Conservation (phyloP, 2,329 filamentous ascomycete species). For the Metarhizium anisopliae region DNA sequence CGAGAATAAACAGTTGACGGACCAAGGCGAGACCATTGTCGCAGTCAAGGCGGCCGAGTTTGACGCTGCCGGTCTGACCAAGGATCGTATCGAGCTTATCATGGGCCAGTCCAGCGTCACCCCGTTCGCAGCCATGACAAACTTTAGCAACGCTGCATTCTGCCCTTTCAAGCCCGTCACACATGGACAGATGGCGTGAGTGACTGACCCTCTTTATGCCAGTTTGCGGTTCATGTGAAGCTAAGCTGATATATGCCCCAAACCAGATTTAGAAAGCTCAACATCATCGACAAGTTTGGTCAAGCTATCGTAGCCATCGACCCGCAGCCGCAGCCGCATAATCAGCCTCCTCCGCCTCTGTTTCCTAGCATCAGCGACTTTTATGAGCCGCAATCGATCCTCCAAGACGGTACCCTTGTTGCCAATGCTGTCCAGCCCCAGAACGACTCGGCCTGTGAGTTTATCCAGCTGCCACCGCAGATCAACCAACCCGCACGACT, state of each 20-base stretch:
- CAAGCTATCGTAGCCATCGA: constrained; percentile 27
- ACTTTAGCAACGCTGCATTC: constrained; percentile 12
- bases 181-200: constrained; percentile 24
- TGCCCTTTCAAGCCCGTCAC: constrained; percentile 34
- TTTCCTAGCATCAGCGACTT: constrained; percentile 27
- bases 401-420: constrained; percentile 5
- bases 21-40: not conserved
- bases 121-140: constrained; percentile 23
- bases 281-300: constrained; percentile 41
- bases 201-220: not conserved
- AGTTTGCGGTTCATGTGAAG: not conserved
- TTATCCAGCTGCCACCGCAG: constrained; percentile 29
- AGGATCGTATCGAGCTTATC: constrained; percentile 14
- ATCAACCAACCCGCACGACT: constrained; percentile 30
- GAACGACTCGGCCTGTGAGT: constrained; percentile 18
- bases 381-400: constrained; percentile 18
- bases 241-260: not conserved
- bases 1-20: constrained; percentile 3
- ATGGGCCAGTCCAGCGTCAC: constrained; percentile 18
- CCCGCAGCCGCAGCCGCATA: constrained; percentile 5
- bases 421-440: constrained; percentile 16
- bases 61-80: constrained; percentile 13
- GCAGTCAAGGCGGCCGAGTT: not conserved
- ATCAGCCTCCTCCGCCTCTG: constrained; percentile 10
- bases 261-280: constrained; percentile 30